phyloP scores from a whole-genome alignment of 2,329 filamentous ascomycete species.

The Talaromyces marneffei region DNA sequence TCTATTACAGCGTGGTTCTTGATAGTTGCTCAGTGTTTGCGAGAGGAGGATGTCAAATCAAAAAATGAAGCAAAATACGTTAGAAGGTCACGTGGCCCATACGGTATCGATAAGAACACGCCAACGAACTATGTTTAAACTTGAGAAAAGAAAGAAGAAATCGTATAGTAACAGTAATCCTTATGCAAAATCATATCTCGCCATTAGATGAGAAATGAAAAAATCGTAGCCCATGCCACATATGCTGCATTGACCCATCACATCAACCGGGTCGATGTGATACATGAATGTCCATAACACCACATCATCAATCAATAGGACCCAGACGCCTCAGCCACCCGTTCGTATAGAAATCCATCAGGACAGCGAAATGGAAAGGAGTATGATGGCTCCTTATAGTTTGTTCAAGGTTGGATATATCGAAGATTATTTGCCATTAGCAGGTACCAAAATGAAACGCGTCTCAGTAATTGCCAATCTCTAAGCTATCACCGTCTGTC shows the following conservation, averaged over 20 bases:
- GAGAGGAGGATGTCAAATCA: background rate
- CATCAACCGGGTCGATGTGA: slow-evolving; percentile 2
- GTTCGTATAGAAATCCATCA: background rate
- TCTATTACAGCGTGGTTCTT: slow-evolving; percentile 6
- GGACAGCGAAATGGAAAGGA: background rate
- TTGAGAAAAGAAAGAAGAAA: background rate
- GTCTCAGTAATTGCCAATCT: background rate
- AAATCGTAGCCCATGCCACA: background rate
- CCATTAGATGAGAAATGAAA: slow-evolving; percentile 9
- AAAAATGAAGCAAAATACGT: background rate
- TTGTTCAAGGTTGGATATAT: slow-evolving; percentile 5
- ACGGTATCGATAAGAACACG: slow-evolving; percentile 11
- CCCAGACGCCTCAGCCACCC: slow-evolving; percentile 1
- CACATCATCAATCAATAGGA: slow-evolving; percentile 4
- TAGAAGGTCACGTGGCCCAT: slow-evolving; percentile 3
- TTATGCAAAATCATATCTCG: slow-evolving; percentile 10
- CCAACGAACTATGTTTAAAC: background rate
- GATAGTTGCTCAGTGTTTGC: background rate
- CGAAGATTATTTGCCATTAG: background rate
- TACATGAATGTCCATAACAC: slow-evolving; percentile 5
- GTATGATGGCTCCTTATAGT: background rate
- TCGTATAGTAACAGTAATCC: slow-evolving; percentile 6
- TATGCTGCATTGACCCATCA: slow-evolving; percentile 7
- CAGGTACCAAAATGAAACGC: background rate
- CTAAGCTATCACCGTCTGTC: background rate